A percentile compares a stretch with the other conserved stretches of the same genome.
These are phyloP conservation scores for Plectosphaerella cucumerina DNA, from an alignment of 2,329 filamentous ascomycete species.

Conservation along the genomic window DNA sequence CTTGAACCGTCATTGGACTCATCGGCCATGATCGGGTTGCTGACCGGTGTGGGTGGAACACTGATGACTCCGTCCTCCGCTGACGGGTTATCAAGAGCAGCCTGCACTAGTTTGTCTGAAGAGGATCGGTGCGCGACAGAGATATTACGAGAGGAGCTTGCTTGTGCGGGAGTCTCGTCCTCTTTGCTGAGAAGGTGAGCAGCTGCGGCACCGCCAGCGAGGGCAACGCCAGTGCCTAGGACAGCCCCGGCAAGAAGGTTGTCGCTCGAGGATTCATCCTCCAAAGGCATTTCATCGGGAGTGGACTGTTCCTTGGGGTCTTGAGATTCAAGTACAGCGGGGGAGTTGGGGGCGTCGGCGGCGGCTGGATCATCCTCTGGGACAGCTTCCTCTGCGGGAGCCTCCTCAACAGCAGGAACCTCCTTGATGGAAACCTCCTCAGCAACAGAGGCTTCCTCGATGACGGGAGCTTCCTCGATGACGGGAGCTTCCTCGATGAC, in stretches of 20 bases:
- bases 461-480: neutral
- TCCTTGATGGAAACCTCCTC: neutral
- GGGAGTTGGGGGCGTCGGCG: neutral
- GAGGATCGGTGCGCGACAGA: conserved; percentile 4
- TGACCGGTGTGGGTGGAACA: no score
- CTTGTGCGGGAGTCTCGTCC: neutral
- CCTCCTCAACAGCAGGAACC: no score
- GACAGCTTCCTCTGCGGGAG: no score
- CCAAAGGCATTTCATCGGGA: no score
- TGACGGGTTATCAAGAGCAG: neutral
- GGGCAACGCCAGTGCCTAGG: conserved; percentile 1
- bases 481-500: conserved; percentile 3
- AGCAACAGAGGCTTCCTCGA: no score
- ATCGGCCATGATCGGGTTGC: no score
- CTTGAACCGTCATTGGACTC: neutral
- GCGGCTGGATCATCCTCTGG: no score
- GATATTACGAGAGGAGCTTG: neutral
- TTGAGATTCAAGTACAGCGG: neutral
- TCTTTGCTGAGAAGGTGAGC: conserved; percentile 2
- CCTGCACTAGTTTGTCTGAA: conserved; percentile 12
- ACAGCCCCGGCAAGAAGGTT: neutral
- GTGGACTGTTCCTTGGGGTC: neutral
- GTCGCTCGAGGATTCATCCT: no score
- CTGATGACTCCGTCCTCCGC: neutral
- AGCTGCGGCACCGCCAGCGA: neutral